Base-by-base conservation (phyloP, 1,139 yeast species). In the Magnusiomyces sp. region DNA sequence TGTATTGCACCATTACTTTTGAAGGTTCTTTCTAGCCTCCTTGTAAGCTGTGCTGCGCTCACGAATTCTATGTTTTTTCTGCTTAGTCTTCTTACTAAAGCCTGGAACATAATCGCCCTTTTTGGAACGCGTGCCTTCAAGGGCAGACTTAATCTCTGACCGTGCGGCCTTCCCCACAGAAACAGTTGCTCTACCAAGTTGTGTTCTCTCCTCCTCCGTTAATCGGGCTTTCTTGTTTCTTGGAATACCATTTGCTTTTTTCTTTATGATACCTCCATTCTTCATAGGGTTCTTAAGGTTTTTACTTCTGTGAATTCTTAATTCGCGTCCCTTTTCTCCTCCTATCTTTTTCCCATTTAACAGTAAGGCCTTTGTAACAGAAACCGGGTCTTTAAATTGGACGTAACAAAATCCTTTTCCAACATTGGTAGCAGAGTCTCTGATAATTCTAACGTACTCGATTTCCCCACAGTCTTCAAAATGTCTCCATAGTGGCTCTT, bases 331-430 rank as follows among this genome's bases (percentile, higher is more conserved):
- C 37, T 63, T 69, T 16, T 68, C 66, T 5, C 69, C 69, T 23
- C 67, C 64, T 62, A 87, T 72, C 51, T 80, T 77, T 68, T 86
- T 83, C 47, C 80, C 95, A 64, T 90, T 78, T 55, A 88, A 71
- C 55, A 88, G 67, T 52, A 94, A 69, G 0, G 97, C 97, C 63
- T 86, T 85, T 56, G 83, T 81, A 13, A 94, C 96, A 39, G 83
- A 75, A 53, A 83, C 77, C 27, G 90, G 71, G 66, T 90, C 96
- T 55, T 75, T 77, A 70, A 90, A 94, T 68, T 92, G 97, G 34
- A 94, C 89, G 65, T 89, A 86, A 4, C 96, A 98, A 71, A 94
- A 90, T 3, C 99, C 99, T 69, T 92, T 94, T 58, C 98, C 99
- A 55, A 92, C 73, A 61, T 94, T 92, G 31, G 97, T 92, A 68